Percentiles rank a stretch among this genome's conserved stretches.
phyloP scores from a whole-genome alignment of 805 yeast species.

The Zygosaccharomyces bailii region DNA sequence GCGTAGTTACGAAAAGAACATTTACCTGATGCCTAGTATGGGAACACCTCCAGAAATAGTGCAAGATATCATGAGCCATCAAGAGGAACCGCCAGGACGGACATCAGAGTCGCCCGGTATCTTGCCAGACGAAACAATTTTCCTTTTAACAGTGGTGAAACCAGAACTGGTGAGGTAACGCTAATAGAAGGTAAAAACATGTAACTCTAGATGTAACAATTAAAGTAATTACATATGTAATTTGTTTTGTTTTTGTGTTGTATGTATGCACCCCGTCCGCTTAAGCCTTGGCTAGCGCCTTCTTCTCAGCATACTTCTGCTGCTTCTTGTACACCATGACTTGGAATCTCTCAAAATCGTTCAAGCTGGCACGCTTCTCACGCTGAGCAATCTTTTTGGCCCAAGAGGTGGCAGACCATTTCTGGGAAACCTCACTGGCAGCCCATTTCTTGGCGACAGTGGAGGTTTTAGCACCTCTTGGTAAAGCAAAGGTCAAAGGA shows the following conservation, averaged over 20 bases:
- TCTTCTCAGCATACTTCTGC: slow-evolving; percentile 90
- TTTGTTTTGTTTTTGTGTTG: not conserved
- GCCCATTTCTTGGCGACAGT: slow-evolving; percentile 89
- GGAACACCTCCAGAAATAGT: slow-evolving; percentile 20
- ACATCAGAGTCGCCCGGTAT: not conserved
- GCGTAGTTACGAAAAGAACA: slow-evolving; percentile 21
- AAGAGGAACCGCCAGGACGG: not conserved
- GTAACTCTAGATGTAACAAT: slow-evolving; percentile 7
- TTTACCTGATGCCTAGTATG: slow-evolving; percentile 36
- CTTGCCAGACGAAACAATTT: slow-evolving; percentile 7
- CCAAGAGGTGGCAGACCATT: slow-evolving; percentile 94
- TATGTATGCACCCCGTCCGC: slow-evolving; percentile 12
- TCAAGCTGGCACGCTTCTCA: slow-evolving; percentile 85
- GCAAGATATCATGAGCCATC: slow-evolving; percentile 19
- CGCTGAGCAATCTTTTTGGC: slow-evolving; percentile 97
- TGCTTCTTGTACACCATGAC: slow-evolving; percentile 96
- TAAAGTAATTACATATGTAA: slow-evolving; percentile 4
- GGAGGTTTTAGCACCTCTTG: slow-evolving; percentile 92
- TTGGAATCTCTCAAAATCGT: slow-evolving; percentile 99
- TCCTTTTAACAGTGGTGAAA: slow-evolving; percentile 20
- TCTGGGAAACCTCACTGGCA: slow-evolving; percentile 79
- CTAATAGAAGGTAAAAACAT: not conserved
- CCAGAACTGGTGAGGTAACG: slow-evolving; percentile 18
- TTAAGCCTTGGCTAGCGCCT: slow-evolving; percentile 96
- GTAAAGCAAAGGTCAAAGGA: slow-evolving; percentile 82